A percentile compares a stretch with the other conserved stretches of the same genome.
Evolutionary conservation across 805 yeast species (phyloP).

Genomic region (Ogataea pini): DNA sequence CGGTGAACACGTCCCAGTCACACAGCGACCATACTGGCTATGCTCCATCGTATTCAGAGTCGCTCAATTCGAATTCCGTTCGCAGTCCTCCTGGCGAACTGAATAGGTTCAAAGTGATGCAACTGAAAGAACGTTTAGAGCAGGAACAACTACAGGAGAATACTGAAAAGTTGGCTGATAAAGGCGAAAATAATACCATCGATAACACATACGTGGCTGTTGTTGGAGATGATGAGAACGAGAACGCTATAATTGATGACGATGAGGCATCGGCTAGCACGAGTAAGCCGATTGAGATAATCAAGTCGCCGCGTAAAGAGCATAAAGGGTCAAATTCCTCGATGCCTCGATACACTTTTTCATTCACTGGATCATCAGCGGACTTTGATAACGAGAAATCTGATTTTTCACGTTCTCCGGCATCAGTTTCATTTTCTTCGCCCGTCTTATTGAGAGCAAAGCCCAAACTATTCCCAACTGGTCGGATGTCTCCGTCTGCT

Average conservation of each 20-base stretch:
- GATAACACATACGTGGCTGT: neutral
- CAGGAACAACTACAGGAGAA: neutral
- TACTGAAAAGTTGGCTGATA: neutral
- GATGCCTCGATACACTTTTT: conserved; percentile 25
- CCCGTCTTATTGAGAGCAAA: conserved; percentile 10
- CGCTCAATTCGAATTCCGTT: conserved; percentile 19
- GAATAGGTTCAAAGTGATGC: conserved; percentile 3
- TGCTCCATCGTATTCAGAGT: conserved; percentile 25
- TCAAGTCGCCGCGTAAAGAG: conserved; percentile 7
- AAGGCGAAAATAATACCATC: neutral
- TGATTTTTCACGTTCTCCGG: conserved; percentile 22
- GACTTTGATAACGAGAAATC: conserved; percentile 40
- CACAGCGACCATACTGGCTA: conserved; percentile 25
- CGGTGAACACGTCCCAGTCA: conserved; percentile 19
- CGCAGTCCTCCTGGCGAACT: conserved; percentile 10
- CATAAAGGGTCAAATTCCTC: conserved; percentile 13
- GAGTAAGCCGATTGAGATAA: conserved; percentile 25
- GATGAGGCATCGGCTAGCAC: conserved; percentile 14
- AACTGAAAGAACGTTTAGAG: conserved; percentile 3
- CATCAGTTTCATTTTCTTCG: conserved; percentile 22
- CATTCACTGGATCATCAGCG: conserved; percentile 36
- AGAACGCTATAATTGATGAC: conserved; percentile 29
- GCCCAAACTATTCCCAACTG: conserved; percentile 12
- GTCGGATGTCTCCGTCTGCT: conserved; percentile 14
- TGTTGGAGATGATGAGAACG: conserved; percentile 18